Evolutionary conservation across 1,139 yeast genomes (phyloP).

Genomic region (Pichia sp.): DNA sequence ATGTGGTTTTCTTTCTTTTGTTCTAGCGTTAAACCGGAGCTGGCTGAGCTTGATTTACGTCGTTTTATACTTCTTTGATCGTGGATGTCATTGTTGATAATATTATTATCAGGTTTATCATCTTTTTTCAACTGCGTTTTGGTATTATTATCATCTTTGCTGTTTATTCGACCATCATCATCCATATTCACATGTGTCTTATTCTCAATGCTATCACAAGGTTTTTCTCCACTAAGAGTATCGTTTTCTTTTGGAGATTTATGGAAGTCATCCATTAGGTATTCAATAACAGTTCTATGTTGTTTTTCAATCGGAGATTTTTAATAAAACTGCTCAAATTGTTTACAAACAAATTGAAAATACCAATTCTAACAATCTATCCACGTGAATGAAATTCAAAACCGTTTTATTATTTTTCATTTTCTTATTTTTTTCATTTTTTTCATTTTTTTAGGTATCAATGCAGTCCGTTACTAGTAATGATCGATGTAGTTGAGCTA

Average conservation of each 20-base stretch:
- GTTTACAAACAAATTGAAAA: too few species aligned
- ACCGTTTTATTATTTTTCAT: too few species aligned
- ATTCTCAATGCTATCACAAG: not conserved
- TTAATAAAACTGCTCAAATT: too few species aligned
- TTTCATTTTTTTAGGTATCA: too few species aligned
- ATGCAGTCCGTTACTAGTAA: too few species aligned
- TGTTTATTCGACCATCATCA: too few species aligned
- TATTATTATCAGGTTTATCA: not conserved
- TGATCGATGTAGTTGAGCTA: not conserved
- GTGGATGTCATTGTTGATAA: not conserved
- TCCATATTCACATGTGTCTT: not conserved
- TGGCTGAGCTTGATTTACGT: not conserved
- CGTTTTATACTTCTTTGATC: not conserved
- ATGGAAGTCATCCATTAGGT: not conserved
- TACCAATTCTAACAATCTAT: too few species aligned
- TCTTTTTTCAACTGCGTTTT: not conserved
- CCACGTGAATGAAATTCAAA: too few species aligned
- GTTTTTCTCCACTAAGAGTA: not conserved
- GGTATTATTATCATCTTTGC: not conserved
- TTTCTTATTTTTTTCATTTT: too few species aligned
- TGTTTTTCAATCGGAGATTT: too few species aligned
- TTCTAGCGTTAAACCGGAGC: constrained; percentile 26
- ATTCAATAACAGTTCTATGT: not conserved
- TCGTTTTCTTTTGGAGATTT: not conserved
- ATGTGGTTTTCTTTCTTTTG: constrained; percentile 38